These are phyloP conservation scores for Leersia perrieri DNA, from an alignment of 176 grass and related monocot genomes.

Conservation along the genomic window DNA sequence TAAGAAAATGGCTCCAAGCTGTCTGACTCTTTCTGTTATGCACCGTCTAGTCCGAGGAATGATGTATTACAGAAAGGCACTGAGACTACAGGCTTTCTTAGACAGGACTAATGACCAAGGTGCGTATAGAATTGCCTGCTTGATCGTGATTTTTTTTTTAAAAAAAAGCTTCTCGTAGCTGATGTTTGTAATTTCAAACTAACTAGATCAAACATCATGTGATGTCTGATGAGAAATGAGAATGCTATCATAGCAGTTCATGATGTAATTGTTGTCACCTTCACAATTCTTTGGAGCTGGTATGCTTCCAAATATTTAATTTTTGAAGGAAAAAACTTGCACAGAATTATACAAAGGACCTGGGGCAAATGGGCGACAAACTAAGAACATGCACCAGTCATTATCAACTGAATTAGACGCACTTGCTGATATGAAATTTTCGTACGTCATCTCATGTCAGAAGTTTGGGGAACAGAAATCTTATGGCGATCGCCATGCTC, in stretches of 20 bases:
- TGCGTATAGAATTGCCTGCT: conserved; percentile 18
- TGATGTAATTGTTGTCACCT: conserved; percentile 9
- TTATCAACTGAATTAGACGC: conserved; percentile 63
- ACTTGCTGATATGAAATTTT: conserved; percentile 90
- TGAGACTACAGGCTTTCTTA: conserved; percentile 77
- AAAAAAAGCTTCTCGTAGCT: background rate
- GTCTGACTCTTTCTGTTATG: conserved; percentile 29
- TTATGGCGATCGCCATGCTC: conserved; percentile 70
- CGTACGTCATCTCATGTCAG: conserved; percentile 91
- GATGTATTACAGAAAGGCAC: conserved; percentile 84
- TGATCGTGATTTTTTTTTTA: background rate
- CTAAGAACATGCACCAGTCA: conserved; percentile 47
- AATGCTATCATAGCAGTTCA: background rate
- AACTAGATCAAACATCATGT: conserved; percentile 5
- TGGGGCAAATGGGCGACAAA: conserved; percentile 54
- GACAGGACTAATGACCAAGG: conserved; percentile 75
- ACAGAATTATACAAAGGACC: conserved; percentile 69
- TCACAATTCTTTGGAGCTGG: conserved; percentile 2
- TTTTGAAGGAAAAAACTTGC: conserved; percentile 9
- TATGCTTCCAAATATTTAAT: conserved; percentile 29
- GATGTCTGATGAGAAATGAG: background rate
- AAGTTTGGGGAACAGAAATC: conserved; percentile 88
- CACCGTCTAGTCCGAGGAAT: conserved; percentile 79
- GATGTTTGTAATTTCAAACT: background rate
- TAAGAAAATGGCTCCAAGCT: background rate